Evolutionary conservation across 495 filamentous ascomycete species (phyloP), one percentile per base, ranked within the genome.

Genomic region (Penicillium herquei): DNA sequence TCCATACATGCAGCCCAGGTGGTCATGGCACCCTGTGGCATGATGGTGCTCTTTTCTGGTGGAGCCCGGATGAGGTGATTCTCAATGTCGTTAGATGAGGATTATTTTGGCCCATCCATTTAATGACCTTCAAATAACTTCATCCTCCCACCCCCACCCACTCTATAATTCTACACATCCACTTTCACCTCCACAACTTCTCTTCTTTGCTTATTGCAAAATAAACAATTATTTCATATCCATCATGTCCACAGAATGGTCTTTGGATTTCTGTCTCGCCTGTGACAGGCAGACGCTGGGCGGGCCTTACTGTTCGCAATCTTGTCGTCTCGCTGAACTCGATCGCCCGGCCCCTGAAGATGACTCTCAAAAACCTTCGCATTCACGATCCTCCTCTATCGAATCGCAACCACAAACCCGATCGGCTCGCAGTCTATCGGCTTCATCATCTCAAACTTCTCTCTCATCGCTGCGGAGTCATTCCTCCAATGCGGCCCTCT

Each of bases 241-340:
- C 76, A 78, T 76, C 62, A 86, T 86, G 77, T 82, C 88, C 60
- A 87, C 90, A 68, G 85, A 86, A 58, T 97, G 93, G 91, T 91
- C 87, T 58, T 88, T 85, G 59, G 90, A 96, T 71, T 96, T 89
- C 82, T 98, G 93, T 77, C 85, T 98, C 55, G 86, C 87, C 78
- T 98, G 93, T 79, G 93, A 97, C 73, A 84, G 85, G 70, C 90
- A 96, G 72, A 94, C 87, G 52, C 63, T 77, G 17, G 88, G 87
- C 56, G 84, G 82, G 62, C 78, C 84, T 26, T 98, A 96, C 75
- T 98, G 93, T 84, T 96, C 91, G 26, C 92, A 98, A 76, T 84
- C 88, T 21, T 98, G 93, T 78, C 84, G 91, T 40, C 78, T 97
- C 42, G 88, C 90, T 49, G 94, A 97, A 69, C 81, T 92, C 58